phyloP scores from a whole-genome alignment of 2,329 filamentous ascomycete genomes.

The Venturia nashicola region DNA sequence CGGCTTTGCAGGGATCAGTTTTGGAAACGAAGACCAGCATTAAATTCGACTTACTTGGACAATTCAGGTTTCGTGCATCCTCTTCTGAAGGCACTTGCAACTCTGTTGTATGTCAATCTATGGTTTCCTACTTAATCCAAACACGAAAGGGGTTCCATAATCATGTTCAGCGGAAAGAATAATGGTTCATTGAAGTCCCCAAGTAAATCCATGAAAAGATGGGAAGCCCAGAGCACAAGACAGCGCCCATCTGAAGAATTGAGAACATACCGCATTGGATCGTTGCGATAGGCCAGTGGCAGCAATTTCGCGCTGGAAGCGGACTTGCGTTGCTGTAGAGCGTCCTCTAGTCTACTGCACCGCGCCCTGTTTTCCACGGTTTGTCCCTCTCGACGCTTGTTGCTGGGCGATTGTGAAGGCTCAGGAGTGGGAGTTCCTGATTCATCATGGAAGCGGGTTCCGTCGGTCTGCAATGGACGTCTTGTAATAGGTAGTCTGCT shows the following conservation, averaged over 20 bases:
- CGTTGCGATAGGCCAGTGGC: not conserved
- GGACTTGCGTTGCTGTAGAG: slow-evolving; percentile 18
- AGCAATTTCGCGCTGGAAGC: slow-evolving; percentile 14
- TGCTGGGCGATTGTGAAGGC: not conserved
- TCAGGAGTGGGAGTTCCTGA: not conserved
- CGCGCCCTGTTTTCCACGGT: not conserved
- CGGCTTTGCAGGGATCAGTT: slow-evolving; percentile 19
- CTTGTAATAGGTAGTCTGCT: not conserved
- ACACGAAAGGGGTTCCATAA: not conserved
- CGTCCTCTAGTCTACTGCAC: slow-evolving; percentile 5
- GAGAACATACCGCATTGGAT: not conserved
- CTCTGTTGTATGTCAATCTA: not conserved
- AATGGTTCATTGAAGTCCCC: not conserved
- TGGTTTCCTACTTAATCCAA: not conserved
- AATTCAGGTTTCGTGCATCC: slow-evolving; percentile 10
- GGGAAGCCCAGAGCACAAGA: not conserved
- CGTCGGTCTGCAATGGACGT: not conserved
- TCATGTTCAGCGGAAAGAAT: not conserved
- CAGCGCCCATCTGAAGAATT: not conserved
- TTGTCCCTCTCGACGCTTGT: not conserved
- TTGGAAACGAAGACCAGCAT: slow-evolving; percentile 10
- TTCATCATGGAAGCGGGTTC: not conserved
- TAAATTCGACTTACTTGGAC: slow-evolving; percentile 17
- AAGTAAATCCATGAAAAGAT: not conserved
- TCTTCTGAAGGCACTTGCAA: not conserved